Evolutionary conservation across 2,329 filamentous ascomycete genomes (phyloP).

Genomic region (Penicillium verrucosum): DNA sequence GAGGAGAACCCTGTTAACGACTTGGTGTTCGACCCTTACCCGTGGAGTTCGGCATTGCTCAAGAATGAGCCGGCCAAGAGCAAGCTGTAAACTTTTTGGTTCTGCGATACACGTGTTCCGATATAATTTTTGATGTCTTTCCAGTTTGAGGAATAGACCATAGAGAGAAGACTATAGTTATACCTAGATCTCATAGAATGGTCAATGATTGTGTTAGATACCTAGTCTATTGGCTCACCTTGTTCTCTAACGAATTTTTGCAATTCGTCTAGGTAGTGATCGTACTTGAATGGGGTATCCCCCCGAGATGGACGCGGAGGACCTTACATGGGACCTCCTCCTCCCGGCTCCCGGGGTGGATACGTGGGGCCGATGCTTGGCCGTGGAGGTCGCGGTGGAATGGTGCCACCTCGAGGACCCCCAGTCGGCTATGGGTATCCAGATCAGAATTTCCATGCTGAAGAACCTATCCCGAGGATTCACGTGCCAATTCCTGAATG

Average conservation of each 20-base stretch:
- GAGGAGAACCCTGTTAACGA: constrained; percentile 71
- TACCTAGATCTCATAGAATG: constrained; percentile 7
- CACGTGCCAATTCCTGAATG: background rate
- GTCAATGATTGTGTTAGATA: background rate
- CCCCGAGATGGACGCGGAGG: constrained; percentile 45
- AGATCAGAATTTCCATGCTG: background rate
- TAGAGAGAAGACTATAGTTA: constrained; percentile 3
- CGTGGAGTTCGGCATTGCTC: constrained; percentile 59
- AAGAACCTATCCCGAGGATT: background rate
- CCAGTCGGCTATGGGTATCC: constrained; percentile 45
- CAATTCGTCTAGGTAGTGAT: background rate
- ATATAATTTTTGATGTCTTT: constrained; percentile 3
- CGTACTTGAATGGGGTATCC: constrained; percentile 5
- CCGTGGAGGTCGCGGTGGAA: constrained; percentile 39
- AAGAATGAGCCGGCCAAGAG: constrained; percentile 49
- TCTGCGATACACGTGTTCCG: constrained; percentile 7
- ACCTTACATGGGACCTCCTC: constrained; percentile 34
- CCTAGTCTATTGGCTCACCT: background rate
- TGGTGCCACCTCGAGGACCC: constrained; percentile 41
- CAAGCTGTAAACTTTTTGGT: constrained; percentile 33
- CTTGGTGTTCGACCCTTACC: constrained; percentile 69
- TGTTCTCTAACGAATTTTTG: background rate
- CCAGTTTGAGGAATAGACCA: background rate
- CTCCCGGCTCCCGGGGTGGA: constrained; percentile 44
- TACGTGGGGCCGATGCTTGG: constrained; percentile 35